phyloP scores from a whole-genome alignment of 371 early-diverging fungal genomes.

The Apophysomyces sp. region DNA sequence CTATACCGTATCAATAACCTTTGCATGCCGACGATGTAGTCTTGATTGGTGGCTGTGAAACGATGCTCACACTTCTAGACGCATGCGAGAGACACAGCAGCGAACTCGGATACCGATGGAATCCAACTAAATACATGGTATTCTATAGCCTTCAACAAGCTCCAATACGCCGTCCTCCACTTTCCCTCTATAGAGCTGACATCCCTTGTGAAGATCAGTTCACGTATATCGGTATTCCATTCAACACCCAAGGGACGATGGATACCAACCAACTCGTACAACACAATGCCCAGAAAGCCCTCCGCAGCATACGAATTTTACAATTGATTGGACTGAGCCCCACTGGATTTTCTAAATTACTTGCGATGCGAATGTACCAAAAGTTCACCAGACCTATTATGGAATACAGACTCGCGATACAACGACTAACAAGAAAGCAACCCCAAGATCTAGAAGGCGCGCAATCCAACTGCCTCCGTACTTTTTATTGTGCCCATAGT shows the following conservation, averaged over 20 bases:
- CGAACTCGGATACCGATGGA: conserved; percentile 25
- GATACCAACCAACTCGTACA: background rate
- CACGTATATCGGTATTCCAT: conserved; percentile 15
- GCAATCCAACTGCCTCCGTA: background rate
- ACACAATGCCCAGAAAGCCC: background rate
- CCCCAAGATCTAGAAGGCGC: background rate
- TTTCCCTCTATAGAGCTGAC: conserved; percentile 2
- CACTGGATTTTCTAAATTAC: background rate
- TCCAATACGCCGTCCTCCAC: background rate
- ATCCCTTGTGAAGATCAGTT: conserved; percentile 1
- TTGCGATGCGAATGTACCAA: background rate
- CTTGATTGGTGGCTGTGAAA: conserved; percentile 5
- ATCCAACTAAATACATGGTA: conserved; percentile 24
- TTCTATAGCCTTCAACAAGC: background rate
- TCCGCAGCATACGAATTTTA: conserved; percentile 1
- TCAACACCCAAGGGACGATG: conserved; percentile 1
- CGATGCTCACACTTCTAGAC: background rate
- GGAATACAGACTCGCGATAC: conserved; percentile 7
- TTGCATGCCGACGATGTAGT: conserved; percentile 21
- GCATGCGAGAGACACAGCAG: conserved; percentile 7
- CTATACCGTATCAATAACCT: too few relatives aligned
- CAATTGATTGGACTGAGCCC: conserved; percentile 6
- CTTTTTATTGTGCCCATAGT: background rate
- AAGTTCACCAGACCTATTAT: conserved; percentile 1
- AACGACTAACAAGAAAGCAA: background rate